These are phyloP conservation scores for Artemisia annua DNA, from an alignment of 129 eudicot genomes.

Conservation along the genomic window DNA sequence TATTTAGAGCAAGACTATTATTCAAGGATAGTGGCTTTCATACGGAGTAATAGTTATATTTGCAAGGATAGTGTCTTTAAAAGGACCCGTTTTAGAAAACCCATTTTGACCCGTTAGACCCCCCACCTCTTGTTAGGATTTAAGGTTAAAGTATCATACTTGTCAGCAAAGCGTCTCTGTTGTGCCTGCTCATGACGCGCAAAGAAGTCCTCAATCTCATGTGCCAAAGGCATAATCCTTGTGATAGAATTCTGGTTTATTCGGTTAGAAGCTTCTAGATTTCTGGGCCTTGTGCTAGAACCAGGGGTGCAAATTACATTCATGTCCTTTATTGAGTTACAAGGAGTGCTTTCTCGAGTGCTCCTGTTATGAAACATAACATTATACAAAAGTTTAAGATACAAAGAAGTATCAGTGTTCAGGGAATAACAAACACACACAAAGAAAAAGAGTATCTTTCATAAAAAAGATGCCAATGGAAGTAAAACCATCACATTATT, in stretches of 20 bases:
- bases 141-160: conserved; percentile 38
- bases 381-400: too few species aligned
- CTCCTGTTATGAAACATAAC: conserved; percentile 47
- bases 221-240: conserved; percentile 56
- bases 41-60: too few species aligned
- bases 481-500: conserved; percentile 18
- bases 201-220: conserved; percentile 80
- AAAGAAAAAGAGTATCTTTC: conserved; percentile 19
- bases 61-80: too few species aligned
- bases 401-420: neutral
- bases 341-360: conserved; percentile 92
- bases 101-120: neutral
- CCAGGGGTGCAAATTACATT: conserved; percentile 54
- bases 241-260: conserved; percentile 30
- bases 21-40: too few species aligned
- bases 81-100: neutral
- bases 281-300: conserved; percentile 53
- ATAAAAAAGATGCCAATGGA: conserved; percentile 26
- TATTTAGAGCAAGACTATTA: too few species aligned
- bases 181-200: conserved; percentile 61
- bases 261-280: conserved; percentile 39
- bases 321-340: conserved; percentile 55
- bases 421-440: neutral
- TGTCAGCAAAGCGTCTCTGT: conserved; percentile 68
- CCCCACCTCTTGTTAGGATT: neutral